Conservation (phyloP, 768 basidiomycete genomes). For the Kwoniella bestiolae region DNA sequence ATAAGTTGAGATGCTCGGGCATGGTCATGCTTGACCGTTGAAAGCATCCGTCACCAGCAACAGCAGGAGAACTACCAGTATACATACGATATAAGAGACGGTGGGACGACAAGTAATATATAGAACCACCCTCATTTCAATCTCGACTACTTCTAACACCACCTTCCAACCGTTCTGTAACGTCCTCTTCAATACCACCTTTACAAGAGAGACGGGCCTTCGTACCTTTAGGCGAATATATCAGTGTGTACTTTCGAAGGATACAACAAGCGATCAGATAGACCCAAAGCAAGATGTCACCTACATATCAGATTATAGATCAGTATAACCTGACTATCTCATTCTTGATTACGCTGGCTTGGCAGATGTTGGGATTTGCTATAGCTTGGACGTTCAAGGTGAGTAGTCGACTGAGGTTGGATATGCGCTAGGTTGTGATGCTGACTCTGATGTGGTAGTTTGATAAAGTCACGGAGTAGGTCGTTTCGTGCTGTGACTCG, state of each 20-base stretch:
- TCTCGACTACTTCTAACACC: no score
- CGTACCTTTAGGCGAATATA: no score
- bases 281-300: conserved; percentile 14
- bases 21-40: background rate
- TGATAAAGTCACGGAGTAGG: conserved; percentile 72
- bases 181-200: no score
- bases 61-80: no score
- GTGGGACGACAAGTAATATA: no score
- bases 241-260: no score
- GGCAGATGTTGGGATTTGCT: conserved; percentile 67
- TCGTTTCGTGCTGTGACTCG: conserved; percentile 36
- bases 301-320: conserved; percentile 37
- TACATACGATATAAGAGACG: no score
- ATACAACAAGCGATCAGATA: no score
- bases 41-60: no score
- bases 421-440: background rate
- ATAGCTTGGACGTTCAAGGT: conserved; percentile 70
- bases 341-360: conserved; percentile 56
- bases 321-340: conserved; percentile 50
- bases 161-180: no score
- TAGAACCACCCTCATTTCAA: no score
- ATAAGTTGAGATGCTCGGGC: background rate
- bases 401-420: background rate
- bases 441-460: conserved; percentile 58
- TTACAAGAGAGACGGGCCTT: no score